Evolutionary conservation across 1,139 yeast species (phyloP).

Genomic region (Hansenula sp.): DNA sequence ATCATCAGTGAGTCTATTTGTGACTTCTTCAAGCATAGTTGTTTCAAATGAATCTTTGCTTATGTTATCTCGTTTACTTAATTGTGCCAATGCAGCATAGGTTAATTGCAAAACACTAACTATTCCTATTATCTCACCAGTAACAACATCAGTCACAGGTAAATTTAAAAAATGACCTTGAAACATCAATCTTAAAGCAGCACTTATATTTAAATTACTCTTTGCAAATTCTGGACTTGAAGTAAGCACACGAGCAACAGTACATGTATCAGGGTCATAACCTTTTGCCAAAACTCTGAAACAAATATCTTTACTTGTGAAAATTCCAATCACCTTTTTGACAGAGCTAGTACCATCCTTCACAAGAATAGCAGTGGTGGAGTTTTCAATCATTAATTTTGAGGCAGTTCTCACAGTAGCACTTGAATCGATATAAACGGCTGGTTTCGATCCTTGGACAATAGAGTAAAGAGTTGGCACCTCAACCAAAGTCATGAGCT

Average conservation of each 20-base stretch:
- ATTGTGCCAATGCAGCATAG: conserved; percentile 29
- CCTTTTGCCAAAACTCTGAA: conserved; percentile 32
- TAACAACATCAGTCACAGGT: conserved; percentile 29
- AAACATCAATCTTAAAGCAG: conserved; percentile 37
- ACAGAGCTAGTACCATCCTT: conserved; percentile 24
- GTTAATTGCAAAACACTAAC: conserved; percentile 37
- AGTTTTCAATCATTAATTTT: conserved; percentile 25
- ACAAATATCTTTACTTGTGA: conserved; percentile 37
- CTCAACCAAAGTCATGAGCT: conserved; percentile 30
- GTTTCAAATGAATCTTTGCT: conserved; percentile 20
- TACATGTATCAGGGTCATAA: conserved; percentile 29
- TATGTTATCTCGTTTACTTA: conserved; percentile 23
- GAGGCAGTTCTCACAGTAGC: conserved; percentile 31
- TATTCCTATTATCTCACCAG: conserved; percentile 30
- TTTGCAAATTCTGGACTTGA: conserved; percentile 38
- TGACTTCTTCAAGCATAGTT: conserved; percentile 21
- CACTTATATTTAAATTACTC: conserved; percentile 30
- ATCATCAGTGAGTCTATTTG: conserved; percentile 23
- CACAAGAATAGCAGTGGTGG: conserved; percentile 34
- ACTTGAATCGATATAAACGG: conserved; percentile 29
- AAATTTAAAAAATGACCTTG: conserved; percentile 36
- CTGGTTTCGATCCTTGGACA: conserved; percentile 22
- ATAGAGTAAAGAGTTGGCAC: conserved; percentile 32
- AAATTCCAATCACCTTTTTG: conserved; percentile 33
- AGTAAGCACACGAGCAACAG: conserved; percentile 35